A percentile compares a stretch with the other conserved stretches of the same genome.
Conservation (phyloP, 2,329 filamentous ascomycete species). For the Ceratocystis cubensis region DNA sequence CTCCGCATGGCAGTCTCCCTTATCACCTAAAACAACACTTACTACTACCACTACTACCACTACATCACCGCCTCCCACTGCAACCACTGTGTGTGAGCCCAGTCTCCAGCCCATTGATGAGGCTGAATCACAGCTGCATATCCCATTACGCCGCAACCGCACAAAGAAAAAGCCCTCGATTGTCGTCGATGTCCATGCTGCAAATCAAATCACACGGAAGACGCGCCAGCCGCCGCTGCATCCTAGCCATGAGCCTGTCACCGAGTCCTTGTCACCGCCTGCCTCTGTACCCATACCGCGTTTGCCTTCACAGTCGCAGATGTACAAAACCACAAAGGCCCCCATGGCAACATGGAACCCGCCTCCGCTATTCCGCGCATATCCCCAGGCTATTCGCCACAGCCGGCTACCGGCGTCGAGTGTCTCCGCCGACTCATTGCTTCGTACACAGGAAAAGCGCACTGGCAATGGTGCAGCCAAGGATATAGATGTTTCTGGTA, state of each 20-base stretch:
- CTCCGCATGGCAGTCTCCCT: conserved; percentile 29
- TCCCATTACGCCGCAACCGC: conserved; percentile 3
- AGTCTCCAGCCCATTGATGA: conserved; percentile 18
- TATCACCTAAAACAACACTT: not conserved
- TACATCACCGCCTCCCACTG: not conserved
- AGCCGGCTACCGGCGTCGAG: conserved; percentile 55
- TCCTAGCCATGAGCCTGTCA: not conserved
- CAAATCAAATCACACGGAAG: conserved; percentile 7
- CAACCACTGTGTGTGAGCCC: conserved; percentile 1
- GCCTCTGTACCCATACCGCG: conserved; percentile 17
- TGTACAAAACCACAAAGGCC: conserved; percentile 23
- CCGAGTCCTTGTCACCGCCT: conserved; percentile 15
- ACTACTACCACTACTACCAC: not conserved
- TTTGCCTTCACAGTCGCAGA: conserved; percentile 16
- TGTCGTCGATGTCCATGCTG: conserved; percentile 18
- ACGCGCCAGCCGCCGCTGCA: conserved; percentile 5
- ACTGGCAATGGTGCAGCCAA: not conserved
- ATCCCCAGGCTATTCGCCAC: conserved; percentile 69
- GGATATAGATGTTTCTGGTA: conserved; percentile 14
- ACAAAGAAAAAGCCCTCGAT: conserved; percentile 13
- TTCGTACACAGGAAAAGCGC: conserved; percentile 31
- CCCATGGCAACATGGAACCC: conserved; percentile 44
- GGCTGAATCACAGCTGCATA: conserved; percentile 12
- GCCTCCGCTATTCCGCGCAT: conserved; percentile 75
- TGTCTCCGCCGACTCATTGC: conserved; percentile 54